Percentiles rank a stretch among this genome's conserved stretches.
Conservation (phyloP, 345 rosid genomes). For the Capsella bursapastoris region DNA sequence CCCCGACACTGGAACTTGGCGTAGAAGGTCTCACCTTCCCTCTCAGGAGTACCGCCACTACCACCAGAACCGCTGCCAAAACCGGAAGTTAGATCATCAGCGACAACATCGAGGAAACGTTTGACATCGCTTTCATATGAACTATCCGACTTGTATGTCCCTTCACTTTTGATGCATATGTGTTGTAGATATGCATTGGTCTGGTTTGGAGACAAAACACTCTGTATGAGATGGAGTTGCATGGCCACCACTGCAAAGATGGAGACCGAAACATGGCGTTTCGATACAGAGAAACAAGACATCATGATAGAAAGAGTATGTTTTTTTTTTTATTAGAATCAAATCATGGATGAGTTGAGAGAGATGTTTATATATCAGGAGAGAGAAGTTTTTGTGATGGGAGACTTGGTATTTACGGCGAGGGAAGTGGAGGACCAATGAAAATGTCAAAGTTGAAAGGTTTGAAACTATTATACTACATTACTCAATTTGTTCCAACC, state of each 20-base stretch:
- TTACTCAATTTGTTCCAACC: not conserved
- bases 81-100: not conserved
- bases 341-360: not conserved
- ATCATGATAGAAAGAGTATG: not conserved
- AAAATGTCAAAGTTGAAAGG: not conserved
- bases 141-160: not conserved
- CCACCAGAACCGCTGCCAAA: not conserved
- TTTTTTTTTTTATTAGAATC: not conserved
- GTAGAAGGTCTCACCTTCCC: not conserved
- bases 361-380: slow-evolving; percentile 1
- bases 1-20: slow-evolving; percentile 13
- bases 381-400: not conserved
- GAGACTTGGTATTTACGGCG: slow-evolving; percentile 23
- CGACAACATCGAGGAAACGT: not conserved
- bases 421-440: not conserved
- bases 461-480: not conserved
- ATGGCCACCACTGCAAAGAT: not conserved
- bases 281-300: not conserved
- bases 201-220: not conserved
- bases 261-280: not conserved
- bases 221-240: not conserved
- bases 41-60: not conserved
- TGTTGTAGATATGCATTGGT: slow-evolving; percentile 7
- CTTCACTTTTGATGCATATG: not conserved
- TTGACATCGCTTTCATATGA: not conserved